These are phyloP conservation scores for Chaetomium fimeti DNA, from an alignment of 495 filamentous ascomycete species.

Conservation along the genomic window DNA sequence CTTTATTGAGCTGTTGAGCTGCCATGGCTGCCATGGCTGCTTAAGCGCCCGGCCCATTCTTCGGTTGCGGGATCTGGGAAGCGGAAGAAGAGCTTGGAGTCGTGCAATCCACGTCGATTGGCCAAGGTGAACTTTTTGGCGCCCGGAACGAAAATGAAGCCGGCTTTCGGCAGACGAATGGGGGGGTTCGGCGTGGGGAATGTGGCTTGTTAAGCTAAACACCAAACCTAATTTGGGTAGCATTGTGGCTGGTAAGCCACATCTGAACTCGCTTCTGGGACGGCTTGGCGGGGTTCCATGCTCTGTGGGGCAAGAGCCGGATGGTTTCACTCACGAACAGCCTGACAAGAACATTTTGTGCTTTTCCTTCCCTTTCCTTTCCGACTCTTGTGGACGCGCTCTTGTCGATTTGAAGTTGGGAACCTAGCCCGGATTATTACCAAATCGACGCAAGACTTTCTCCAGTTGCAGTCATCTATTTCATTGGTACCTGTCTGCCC, in stretches of 20 bases:
- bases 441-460: no score
- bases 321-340: background rate
- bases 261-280: background rate
- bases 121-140: background rate
- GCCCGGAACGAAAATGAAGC: background rate
- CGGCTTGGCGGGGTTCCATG: background rate
- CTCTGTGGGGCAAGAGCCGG: background rate
- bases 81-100: background rate
- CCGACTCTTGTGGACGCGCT: background rate
- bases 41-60: constrained; percentile 5
- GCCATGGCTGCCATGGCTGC: background rate
- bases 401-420: no score
- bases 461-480: background rate
- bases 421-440: no score
- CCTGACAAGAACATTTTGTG: no score
- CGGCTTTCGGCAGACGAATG: background rate
- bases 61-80: background rate
- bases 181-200: background rate
- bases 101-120: background rate
- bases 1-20: background rate
- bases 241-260: background rate
- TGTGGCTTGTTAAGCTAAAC: background rate
- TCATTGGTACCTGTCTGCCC: constrained; percentile 1
- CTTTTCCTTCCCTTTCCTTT: background rate
- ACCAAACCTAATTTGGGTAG: background rate